phyloP scores from a whole-genome alignment of 257 asterid genomes.

The Cruciata laevipes region DNA sequence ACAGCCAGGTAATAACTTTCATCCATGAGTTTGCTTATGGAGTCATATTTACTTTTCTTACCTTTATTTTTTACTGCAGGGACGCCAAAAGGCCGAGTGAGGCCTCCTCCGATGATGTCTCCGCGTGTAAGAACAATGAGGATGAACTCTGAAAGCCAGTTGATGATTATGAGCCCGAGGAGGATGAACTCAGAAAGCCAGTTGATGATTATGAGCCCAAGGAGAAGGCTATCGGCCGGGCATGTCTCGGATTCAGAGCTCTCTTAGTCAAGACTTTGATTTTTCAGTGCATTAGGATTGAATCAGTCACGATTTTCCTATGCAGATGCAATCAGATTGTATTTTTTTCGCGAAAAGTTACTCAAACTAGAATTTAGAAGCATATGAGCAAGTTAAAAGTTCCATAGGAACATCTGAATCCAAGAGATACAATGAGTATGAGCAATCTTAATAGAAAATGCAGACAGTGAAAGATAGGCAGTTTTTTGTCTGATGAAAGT shows the following conservation, averaged over 20 bases:
- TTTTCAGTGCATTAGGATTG: neutral
- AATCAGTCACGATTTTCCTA: neutral
- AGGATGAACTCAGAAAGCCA: conserved; percentile 65
- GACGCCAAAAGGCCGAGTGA: conserved; percentile 51
- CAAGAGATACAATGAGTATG: too few relatives aligned
- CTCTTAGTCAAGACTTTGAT: conserved; percentile 18
- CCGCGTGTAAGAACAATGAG: conserved; percentile 43
- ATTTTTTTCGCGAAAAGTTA: neutral
- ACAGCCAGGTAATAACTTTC: conserved; percentile 41
- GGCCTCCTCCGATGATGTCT: conserved; percentile 54
- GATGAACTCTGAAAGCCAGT: conserved; percentile 56
- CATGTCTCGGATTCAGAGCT: conserved; percentile 77
- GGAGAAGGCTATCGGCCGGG: conserved; percentile 48
- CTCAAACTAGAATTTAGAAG: too few relatives aligned
- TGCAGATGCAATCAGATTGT: too few relatives aligned
- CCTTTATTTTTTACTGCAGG: conserved; percentile 25
- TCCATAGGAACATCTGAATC: too few relatives aligned
- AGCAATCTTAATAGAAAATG: too few relatives aligned
- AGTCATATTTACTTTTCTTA: neutral
- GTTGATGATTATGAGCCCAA: conserved; percentile 37
- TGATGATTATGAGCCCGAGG: conserved; percentile 40
- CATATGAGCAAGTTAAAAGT: neutral
- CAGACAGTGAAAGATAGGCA: too few relatives aligned
- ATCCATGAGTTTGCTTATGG: neutral
- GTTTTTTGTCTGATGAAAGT: too few relatives aligned